Evolutionary conservation across 495 filamentous ascomycete genomes (phyloP), one percentile per base, ranked within the genome.

Genomic region (Neurospora tetraspora): DNA sequence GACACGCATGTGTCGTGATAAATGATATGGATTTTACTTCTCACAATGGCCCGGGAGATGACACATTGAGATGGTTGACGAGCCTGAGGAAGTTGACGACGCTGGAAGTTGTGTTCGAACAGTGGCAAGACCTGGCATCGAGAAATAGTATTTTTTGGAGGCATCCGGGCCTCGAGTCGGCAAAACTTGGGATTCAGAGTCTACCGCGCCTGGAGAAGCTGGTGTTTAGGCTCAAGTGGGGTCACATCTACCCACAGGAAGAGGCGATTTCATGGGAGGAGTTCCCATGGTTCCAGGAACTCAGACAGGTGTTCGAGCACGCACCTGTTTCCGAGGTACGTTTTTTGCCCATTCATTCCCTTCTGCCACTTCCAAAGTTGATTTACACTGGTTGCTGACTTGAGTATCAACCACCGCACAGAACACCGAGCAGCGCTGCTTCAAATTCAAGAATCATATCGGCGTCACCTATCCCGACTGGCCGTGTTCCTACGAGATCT

Each of bases 91-190:
- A 27, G 10, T 27, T 53, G 4, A 53, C 0, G 45, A 53, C 45
- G 20, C 45, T 53, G 45, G 20, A 53, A 14, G 45, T 53, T 0
- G 45, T 53, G 45, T 53, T 53, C 20, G 45, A 53, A 27, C 45
- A 23, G 20, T 7, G 18, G 42, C 42, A n/a, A 45, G 0, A 4
- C 42, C 16, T 1, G 18, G 42, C 0, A 45, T 45, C 7, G 42
- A 45, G 42, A 10, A 45, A 1, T 7, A 1, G 1, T 0, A 23
- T 0, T 53, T 23, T 0, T 0, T 53, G 20, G 45, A 6, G 4
- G 3, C 10, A 23, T 1, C 45, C 10, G 20, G 20, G 45, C 20
- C 20, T 53, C 20, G 20, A 27, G 45, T 23, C 4, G 45, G 45
- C 45, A 53, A 53, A 27, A 27, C 20, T 12, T 27, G 20, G 0